A percentile compares a stretch with the other conserved stretches of the same genome.
These are phyloP conservation scores for Epithemia pelagica DNA, from an alignment of 108 stramenopile species.

Conservation along the genomic window DNA sequence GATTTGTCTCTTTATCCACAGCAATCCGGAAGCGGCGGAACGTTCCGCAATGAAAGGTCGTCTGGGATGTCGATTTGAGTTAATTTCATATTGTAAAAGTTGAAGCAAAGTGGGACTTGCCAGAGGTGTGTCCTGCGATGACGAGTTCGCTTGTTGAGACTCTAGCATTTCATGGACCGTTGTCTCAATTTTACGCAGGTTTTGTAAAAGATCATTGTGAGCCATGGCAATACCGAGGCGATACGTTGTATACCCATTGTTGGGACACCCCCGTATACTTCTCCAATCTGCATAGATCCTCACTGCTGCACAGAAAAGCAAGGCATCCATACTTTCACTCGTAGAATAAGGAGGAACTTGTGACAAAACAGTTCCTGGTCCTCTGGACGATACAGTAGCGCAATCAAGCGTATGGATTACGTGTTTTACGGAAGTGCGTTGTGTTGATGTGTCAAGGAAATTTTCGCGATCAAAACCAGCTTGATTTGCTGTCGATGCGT, in stretches of 20 bases:
- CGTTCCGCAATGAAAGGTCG: conserved; percentile 56
- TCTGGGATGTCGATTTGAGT: conserved; percentile 29
- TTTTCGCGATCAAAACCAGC: neutral
- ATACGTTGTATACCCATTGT: conserved; percentile 36
- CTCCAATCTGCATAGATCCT: conserved; percentile 44
- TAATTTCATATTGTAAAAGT: conserved; percentile 29
- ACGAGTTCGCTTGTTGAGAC: neutral
- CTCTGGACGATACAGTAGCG: neutral
- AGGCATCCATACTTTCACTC: conserved; percentile 13
- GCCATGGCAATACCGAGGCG: conserved; percentile 40
- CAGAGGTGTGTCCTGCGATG: neutral
- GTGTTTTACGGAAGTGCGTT: neutral
- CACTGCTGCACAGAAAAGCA: conserved; percentile 26
- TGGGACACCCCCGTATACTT: conserved; percentile 26
- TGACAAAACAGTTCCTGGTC: neutral
- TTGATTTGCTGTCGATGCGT: neutral
- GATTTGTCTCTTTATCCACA: conserved; percentile 64
- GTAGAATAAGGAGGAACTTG: neutral
- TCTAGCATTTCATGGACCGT: conserved; percentile 18
- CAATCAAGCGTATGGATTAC: neutral
- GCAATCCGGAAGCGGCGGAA: conserved; percentile 54
- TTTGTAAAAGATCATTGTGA: conserved; percentile 42
- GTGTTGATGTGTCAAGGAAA: neutral
- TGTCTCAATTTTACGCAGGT: conserved; percentile 37
- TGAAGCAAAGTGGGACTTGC: conserved; percentile 31